Conservation (phyloP, 169 alveolate genomes). For the Miamiensis avidus region DNA sequence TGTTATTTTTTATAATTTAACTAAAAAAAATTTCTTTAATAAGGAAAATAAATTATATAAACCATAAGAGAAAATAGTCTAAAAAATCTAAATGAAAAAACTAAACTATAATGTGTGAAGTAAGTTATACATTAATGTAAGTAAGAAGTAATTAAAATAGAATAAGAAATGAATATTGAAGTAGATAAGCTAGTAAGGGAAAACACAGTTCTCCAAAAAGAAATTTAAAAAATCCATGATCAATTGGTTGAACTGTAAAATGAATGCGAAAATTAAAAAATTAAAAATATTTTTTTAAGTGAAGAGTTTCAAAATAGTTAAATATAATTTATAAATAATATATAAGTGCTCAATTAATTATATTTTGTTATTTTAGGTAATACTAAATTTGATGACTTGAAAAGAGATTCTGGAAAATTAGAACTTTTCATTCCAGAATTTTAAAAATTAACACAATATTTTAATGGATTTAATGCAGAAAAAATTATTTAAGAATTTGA, state of each 20-base stretch:
- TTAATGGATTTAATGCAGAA: conserved; percentile 10
- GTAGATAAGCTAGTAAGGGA: conserved; percentile 26
- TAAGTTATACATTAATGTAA: too few relatives aligned
- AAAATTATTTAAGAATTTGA: conserved; percentile 1
- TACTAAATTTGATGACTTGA: conserved; percentile 1
- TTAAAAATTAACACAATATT: neutral
- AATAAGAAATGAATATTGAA: conserved; percentile 22
- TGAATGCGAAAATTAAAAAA: conserved; percentile 9
- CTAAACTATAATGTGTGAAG: too few relatives aligned
- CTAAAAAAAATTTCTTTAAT: too few relatives aligned
- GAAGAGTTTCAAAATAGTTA: too few relatives aligned
- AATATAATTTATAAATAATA: too few relatives aligned
- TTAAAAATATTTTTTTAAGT: conserved; percentile 2
- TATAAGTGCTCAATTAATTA: too few relatives aligned
- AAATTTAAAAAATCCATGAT: conserved; percentile 13
- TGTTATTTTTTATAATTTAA: too few relatives aligned
- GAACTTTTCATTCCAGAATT: conserved; percentile 12
- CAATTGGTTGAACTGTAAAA: conserved; percentile 12
- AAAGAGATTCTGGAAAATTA: conserved; percentile 8
- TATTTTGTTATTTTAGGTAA: neutral
- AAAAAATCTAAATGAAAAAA: too few relatives aligned
- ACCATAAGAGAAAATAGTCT: too few relatives aligned
- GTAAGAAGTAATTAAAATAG: too few relatives aligned
- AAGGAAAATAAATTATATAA: too few relatives aligned
- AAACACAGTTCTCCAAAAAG: conserved; percentile 10